Evolutionary conservation across 768 basidiomycete species (phyloP).

Genomic region (Phallus indusiatus): DNA sequence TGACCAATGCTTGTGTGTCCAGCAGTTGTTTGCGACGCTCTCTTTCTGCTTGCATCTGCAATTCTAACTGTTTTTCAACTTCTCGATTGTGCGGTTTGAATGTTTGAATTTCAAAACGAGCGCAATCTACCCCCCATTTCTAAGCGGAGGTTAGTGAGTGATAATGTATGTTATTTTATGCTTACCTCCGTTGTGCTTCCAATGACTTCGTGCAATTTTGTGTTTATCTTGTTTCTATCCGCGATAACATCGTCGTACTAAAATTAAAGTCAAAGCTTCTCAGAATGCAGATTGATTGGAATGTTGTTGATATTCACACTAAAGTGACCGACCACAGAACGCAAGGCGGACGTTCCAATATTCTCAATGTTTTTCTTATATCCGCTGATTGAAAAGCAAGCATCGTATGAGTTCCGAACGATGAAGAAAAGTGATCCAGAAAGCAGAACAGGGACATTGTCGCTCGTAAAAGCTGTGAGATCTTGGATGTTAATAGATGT

Average conservation of each 20-base stretch:
- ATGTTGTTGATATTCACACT: background rate
- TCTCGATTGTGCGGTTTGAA: slow-evolving; percentile 54
- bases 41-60: slow-evolving; percentile 52
- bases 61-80: slow-evolving; percentile 50
- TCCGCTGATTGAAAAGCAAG: slow-evolving; percentile 42
- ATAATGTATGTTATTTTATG: background rate
- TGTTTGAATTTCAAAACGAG: slow-evolving; percentile 48
- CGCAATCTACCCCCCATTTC: slow-evolving; percentile 52
- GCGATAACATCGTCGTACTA: slow-evolving; percentile 35
- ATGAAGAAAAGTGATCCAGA: slow-evolving; percentile 49
- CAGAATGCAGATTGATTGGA: background rate
- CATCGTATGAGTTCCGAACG: slow-evolving; percentile 42
- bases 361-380: slow-evolving; percentile 40
- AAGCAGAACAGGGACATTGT: slow-evolving; percentile 37
- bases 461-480: slow-evolving; percentile 1
- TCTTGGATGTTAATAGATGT: background rate
- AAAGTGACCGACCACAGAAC: slow-evolving; percentile 39
- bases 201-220: slow-evolving; percentile 36
- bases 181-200: slow-evolving; percentile 37
- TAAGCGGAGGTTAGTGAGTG: slow-evolving; percentile 10
- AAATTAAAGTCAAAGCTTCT: background rate
- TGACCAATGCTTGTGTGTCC: slow-evolving; percentile 49
- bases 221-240: slow-evolving; percentile 46
- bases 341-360: slow-evolving; percentile 44
- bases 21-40: slow-evolving; percentile 47